Percentiles rank a stretch among this genome's conserved stretches.
These are phyloP conservation scores for Mortierella sp. DNA, from an alignment of 371 early-diverging fungal genomes.

Conservation along the genomic window DNA sequence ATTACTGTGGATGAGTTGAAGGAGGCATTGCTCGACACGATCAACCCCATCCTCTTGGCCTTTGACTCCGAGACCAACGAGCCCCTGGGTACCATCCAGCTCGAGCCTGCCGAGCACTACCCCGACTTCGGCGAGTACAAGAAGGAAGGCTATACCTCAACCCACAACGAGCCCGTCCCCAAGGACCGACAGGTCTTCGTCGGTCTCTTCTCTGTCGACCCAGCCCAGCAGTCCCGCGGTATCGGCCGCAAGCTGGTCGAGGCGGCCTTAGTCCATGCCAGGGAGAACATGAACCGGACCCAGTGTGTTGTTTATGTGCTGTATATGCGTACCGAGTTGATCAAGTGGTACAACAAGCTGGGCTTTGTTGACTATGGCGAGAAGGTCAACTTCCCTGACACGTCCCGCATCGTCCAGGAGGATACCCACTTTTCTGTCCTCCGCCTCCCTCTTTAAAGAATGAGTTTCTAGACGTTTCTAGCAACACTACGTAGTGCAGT, in stretches of 20 bases:
- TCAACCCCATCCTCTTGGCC: constrained; percentile 47
- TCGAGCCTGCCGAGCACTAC: constrained; percentile 46
- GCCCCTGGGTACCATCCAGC: constrained; percentile 50
- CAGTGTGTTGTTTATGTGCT: constrained; percentile 65
- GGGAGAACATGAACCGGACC: constrained; percentile 49
- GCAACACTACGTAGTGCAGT: neutral
- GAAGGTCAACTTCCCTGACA: constrained; percentile 58
- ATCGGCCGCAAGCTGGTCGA: constrained; percentile 69
- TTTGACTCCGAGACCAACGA: constrained; percentile 42
- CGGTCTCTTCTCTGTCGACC: constrained; percentile 67
- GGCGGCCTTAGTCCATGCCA: constrained; percentile 59
- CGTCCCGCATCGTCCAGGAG: constrained; percentile 27
- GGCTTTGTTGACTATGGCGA: constrained; percentile 69
- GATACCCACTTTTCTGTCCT: constrained; percentile 45
- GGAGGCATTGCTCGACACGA: constrained; percentile 28
- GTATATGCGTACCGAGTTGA: constrained; percentile 63
- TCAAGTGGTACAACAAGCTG: constrained; percentile 67
- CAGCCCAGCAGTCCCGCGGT: constrained; percentile 65
- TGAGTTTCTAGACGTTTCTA: neutral
- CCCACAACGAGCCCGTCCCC: constrained; percentile 26
- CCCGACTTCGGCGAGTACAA: constrained; percentile 39
- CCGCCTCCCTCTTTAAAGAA: constrained; percentile 25
- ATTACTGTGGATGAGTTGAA: constrained; percentile 35
- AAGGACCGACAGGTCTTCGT: constrained; percentile 48
- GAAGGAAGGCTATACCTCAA: constrained; percentile 20